Percentiles rank a stretch among this genome's conserved stretches.
phyloP scores from a whole-genome alignment of 441 rosid genomes.

The Metrosideros polymorpha region DNA sequence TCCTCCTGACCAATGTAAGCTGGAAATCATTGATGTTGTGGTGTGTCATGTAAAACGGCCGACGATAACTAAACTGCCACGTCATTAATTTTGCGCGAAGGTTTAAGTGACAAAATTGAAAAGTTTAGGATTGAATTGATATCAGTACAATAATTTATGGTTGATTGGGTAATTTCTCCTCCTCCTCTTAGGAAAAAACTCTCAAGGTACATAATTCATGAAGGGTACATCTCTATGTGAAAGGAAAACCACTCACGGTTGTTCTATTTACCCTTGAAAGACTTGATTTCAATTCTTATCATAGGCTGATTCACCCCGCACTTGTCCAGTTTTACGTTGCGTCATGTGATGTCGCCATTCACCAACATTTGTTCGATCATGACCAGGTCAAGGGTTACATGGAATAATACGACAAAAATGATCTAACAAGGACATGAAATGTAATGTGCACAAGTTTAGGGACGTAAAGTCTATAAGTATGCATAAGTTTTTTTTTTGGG shows the following conservation, averaged over 20 bases:
- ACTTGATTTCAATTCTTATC: not conserved
- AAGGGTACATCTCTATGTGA: not conserved
- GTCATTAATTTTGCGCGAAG: not conserved
- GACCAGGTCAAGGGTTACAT: not conserved
- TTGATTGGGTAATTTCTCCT: not conserved
- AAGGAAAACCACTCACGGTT: not conserved
- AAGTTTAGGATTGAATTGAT: not conserved
- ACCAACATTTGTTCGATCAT: not conserved
- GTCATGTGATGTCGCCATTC: not conserved
- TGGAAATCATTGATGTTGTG: not conserved
- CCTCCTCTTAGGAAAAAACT: not conserved
- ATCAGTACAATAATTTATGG: not conserved
- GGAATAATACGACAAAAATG: not conserved
- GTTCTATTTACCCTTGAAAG: not conserved
- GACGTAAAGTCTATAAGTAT: not conserved
- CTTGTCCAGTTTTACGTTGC: not conserved
- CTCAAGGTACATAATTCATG: not conserved
- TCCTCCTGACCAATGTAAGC: accelerated
- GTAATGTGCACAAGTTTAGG: not conserved
- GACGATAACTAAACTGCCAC: not conserved
- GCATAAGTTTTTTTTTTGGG: not conserved
- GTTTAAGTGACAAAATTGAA: not conserved
- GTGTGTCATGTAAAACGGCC: not conserved
- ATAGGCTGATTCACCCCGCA: not conserved
- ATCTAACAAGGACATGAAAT: not conserved